Evolutionary conservation across 148 eudicot species (phyloP).

Genomic region (Diospyros lotus): DNA sequence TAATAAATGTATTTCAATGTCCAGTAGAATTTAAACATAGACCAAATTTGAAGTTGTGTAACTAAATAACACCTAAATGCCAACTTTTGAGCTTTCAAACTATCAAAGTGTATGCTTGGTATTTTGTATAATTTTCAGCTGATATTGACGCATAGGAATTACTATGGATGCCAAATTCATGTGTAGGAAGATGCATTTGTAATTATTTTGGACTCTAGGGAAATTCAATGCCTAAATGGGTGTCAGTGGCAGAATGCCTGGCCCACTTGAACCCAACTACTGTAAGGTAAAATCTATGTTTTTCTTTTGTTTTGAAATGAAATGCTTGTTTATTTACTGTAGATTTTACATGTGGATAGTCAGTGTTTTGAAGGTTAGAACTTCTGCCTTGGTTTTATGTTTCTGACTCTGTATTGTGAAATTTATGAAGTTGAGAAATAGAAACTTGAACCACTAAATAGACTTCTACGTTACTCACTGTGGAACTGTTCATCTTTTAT

Average conservation of each 20-base stretch:
- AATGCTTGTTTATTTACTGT: neutral
- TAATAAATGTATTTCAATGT: too few relatives aligned
- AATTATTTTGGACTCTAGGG: neutral
- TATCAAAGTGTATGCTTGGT: neutral
- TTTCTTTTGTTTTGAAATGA: neutral
- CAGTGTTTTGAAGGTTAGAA: neutral
- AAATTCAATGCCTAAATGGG: neutral
- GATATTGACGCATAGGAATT: neutral
- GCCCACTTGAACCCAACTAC: neutral
- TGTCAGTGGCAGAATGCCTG: neutral
- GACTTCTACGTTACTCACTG: neutral
- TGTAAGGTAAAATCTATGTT: neutral
- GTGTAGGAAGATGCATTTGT: neutral
- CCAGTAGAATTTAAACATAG: too few relatives aligned
- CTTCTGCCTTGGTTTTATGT: too few relatives aligned
- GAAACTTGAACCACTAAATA: neutral
- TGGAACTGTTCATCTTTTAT: neutral
- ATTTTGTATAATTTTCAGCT: neutral
- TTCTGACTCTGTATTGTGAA: too few relatives aligned
- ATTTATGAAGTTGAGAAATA: too few relatives aligned
- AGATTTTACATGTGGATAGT: neutral
- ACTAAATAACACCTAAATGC: neutral
- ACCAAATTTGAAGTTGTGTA: neutral
- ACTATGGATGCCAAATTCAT: neutral
- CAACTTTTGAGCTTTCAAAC: neutral